Base-by-base conservation (phyloP, 129 eudicot genomes). In the Cynara cardunculus region DNA sequence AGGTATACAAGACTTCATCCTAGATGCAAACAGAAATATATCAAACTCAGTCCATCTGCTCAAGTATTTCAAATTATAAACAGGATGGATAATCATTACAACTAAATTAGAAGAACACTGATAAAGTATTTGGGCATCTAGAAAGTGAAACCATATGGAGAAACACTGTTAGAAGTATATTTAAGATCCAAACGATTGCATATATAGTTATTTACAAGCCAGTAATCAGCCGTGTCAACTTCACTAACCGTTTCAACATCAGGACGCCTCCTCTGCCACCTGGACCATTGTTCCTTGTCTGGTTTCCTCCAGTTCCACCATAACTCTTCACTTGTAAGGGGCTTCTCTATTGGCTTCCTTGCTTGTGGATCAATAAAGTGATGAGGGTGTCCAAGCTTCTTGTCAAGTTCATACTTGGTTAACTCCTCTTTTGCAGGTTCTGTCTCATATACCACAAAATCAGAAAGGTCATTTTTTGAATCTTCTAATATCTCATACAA, bases 271-370 rank as follows among this genome's bases (percentile, higher is more conserved):
- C 91, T 88, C 80, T 96, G 99, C 99, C 99, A 96, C 85, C 98
- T 87, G 26, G 99, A 96, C 99, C 99, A 96, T 70, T 87, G 91
- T 78, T 91, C 91, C 46, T 89, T 87, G 32, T 92, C 95, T 1
- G 97, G 91, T 83, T 91, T 96, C 83, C 99, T 96, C 99, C 99
- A 96, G 71, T 96, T 88, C 99, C 99, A 96, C 99, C 99, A 96
- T 70, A 96, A 90, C 59, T 88, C 99, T 73, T 96, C 99, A 83
- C 95, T 96, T 10, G 97, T 84, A 81, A 92, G 99, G 14, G 99
- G 83, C 37, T 96, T 89, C 79, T 90, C 88, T 28, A 89, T 85
- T 7, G 94, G 87, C 41, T 85, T 92, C 88, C 86, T 88, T 2
- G 44, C 88, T 80, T 90, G 69, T 10, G 99, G 99, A 86, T 96